Conservation (phyloP, 2,329 filamentous ascomycete species). For the Phialocephala subalpina region DNA sequence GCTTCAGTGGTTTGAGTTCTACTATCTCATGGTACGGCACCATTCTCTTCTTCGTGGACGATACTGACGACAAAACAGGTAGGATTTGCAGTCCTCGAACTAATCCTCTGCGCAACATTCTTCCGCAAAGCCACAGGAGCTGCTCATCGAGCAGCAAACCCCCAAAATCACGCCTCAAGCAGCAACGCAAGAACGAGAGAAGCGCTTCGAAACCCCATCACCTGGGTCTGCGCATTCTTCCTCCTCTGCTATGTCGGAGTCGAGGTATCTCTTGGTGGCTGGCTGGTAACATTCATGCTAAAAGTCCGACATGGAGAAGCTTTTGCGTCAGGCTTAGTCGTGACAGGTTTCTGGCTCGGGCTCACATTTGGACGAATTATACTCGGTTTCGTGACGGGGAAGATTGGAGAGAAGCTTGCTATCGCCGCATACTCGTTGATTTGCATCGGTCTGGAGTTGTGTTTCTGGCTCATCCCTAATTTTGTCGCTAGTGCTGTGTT, state of each 20-base stretch:
- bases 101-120: constrained; percentile 56
- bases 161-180: constrained; percentile 37
- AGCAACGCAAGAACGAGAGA: constrained; percentile 36
- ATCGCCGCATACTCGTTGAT: constrained; percentile 70
- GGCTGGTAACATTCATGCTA: constrained; percentile 84
- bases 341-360: constrained; percentile 85
- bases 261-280: constrained; percentile 81
- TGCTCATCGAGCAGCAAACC: constrained; percentile 65
- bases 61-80: constrained; percentile 48
- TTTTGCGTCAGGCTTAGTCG: constrained; percentile 23
- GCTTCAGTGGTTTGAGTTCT: constrained; percentile 76
- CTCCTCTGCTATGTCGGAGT: constrained; percentile 81
- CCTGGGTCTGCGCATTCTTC: constrained; percentile 77
- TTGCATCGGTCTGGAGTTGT: constrained; percentile 69
- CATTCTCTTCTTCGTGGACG: neutral
- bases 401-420: constrained; percentile 75
- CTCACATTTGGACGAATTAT: constrained; percentile 77
- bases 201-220: constrained; percentile 53
- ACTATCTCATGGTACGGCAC: constrained; percentile 68
- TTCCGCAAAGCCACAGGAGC: constrained; percentile 71
- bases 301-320: constrained; percentile 18
- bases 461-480: constrained; percentile 84
- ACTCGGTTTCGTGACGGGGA: constrained; percentile 80
- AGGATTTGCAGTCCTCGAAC: constrained; percentile 62
- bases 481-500: constrained; percentile 79